Evolutionary conservation across 179 eudicot genomes (phyloP), one percentile per base, ranked within the genome.

Genomic region (Patellifolia procumbens): DNA sequence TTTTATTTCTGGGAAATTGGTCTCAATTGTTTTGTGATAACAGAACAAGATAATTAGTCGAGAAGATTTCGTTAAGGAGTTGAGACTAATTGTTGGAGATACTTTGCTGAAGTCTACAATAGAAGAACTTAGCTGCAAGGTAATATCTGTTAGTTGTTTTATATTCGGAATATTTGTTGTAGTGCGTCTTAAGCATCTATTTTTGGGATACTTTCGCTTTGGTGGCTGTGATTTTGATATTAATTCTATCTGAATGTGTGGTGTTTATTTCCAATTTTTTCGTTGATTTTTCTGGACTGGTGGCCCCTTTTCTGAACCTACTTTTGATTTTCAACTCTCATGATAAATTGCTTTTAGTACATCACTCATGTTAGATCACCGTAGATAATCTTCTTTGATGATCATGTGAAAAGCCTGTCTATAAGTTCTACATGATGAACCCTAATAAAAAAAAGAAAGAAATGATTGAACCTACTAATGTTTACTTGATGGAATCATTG

Each of bases 71-170:
- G 80, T 83, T 51, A 83, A 76, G 76, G 77, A 83, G 75, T 43
- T 83, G 73, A 79, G 85, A 32, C 68, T 79, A 45, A 83, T 76
- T 59, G 80, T 79, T 52, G 85, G 85, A 52, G 85, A 83, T 76
- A 12, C 67, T 72, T 42, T 76, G 74, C 73, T 83, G 80, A 83
- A 46, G 78, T 56, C 80, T 32, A 76, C 80, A 13, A 59, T 83
- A 67, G 52, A 29, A 26, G 62, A 72, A 56, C 80, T 79, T 24
- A 79, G 65, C 72, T 72, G 61, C 61, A 83, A 75, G 85, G 85
- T 83, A 83, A 22, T 3, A 2, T 26, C 20, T 19, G 4, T 31
- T 49, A 2, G 59, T 56, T 75, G 20, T 61, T 62, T 8, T 49
- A 24, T 46, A 5, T 52, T 4, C 49, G 15, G 24, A 8, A 4